phyloP scores from a whole-genome alignment of 192 early-diverging fungal genomes.

The Linderina pennispora region DNA sequence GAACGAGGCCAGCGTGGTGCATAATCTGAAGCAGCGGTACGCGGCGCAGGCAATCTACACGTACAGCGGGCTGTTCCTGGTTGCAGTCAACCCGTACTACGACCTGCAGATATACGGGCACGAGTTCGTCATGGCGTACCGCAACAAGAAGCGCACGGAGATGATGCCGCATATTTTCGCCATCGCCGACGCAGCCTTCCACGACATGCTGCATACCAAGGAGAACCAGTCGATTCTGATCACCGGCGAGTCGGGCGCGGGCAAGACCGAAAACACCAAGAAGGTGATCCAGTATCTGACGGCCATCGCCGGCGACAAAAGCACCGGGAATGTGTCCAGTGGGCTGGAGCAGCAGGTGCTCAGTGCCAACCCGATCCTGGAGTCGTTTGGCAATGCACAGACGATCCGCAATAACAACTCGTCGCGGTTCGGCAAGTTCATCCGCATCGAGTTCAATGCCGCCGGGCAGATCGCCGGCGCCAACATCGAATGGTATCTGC shows the following conservation, averaged over 20 bases:
- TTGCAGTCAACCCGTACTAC: slow-evolving; percentile 97
- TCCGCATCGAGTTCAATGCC: slow-evolving; percentile 93
- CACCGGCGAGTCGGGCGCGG: slow-evolving; percentile 98
- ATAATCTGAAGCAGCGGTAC: slow-evolving; percentile 91
- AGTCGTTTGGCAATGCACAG: slow-evolving; percentile 98
- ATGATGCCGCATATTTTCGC: slow-evolving; percentile 87
- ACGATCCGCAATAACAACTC: slow-evolving; percentile 99
- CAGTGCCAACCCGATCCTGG: slow-evolving; percentile 95
- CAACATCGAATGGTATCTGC: slow-evolving; percentile 94
- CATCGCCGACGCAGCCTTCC: slow-evolving; percentile 87
- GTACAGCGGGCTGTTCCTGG: slow-evolving; percentile 98
- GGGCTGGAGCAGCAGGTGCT: slow-evolving; percentile 88
- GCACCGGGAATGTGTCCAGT: slow-evolving; percentile 46
- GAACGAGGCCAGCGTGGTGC: slow-evolving; percentile 97
- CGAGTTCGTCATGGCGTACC: slow-evolving; percentile 58
- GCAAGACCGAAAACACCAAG: slow-evolving; percentile 99
- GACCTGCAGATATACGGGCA: slow-evolving; percentile 85
- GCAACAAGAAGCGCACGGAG: slow-evolving; percentile 65
- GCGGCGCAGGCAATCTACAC: slow-evolving; percentile 92
- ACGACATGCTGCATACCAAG: slow-evolving; percentile 88
- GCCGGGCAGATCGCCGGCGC: slow-evolving; percentile 85
- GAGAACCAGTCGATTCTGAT: slow-evolving; percentile 98
- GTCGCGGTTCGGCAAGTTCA: slow-evolving; percentile 98
- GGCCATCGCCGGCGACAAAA: slow-evolving; percentile 67
- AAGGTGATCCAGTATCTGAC: slow-evolving; percentile 98